Evolutionary conservation across 345 rosid species (phyloP).

Genomic region (Rhizophora apiculata): DNA sequence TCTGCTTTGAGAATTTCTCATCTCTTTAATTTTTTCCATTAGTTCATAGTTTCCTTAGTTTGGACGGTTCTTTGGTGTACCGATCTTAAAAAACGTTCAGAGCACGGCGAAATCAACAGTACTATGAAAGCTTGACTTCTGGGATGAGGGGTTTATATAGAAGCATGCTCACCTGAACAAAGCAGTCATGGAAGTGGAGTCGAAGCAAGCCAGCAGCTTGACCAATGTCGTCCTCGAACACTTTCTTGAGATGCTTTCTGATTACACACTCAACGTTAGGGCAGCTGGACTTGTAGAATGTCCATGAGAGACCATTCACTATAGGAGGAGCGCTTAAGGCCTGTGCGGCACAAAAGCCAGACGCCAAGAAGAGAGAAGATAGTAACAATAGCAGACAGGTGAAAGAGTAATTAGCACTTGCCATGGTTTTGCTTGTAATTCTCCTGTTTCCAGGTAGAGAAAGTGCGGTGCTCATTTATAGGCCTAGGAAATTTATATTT

Average conservation of each 20-base stretch:
- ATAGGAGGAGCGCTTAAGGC: slow-evolving; percentile 31
- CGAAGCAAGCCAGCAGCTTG: slow-evolving; percentile 94
- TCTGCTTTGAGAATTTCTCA: no score
- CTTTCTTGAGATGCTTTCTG: slow-evolving; percentile 52
- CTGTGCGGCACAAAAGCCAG: slow-evolving; percentile 11
- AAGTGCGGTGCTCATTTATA: no score
- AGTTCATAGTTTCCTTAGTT: no score
- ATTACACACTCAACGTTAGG: slow-evolving; percentile 61
- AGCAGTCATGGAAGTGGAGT: slow-evolving; percentile 94
- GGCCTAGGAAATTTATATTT: no score
- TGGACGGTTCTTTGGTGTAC: no score
- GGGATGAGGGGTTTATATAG: no score
- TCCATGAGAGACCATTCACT: slow-evolving; percentile 63
- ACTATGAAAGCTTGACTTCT: no score
- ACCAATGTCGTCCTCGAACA: slow-evolving; percentile 63
- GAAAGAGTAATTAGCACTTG: slow-evolving; percentile 9
- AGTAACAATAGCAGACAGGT: slow-evolving; percentile 7
- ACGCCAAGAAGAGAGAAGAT: slow-evolving; percentile 13
- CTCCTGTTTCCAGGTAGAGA: no score
- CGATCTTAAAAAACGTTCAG: no score
- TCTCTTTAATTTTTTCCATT: no score
- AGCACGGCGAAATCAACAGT: no score
- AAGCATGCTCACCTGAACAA: slow-evolving; percentile 56
- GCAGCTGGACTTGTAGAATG: slow-evolving; percentile 53
- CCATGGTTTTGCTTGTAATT: slow-evolving; percentile 2